Evolutionary conservation across 2,329 filamentous ascomycete species (phyloP), one percentile per base, ranked within the genome.

Genomic region (Teratosphaeria gauchensis): DNA sequence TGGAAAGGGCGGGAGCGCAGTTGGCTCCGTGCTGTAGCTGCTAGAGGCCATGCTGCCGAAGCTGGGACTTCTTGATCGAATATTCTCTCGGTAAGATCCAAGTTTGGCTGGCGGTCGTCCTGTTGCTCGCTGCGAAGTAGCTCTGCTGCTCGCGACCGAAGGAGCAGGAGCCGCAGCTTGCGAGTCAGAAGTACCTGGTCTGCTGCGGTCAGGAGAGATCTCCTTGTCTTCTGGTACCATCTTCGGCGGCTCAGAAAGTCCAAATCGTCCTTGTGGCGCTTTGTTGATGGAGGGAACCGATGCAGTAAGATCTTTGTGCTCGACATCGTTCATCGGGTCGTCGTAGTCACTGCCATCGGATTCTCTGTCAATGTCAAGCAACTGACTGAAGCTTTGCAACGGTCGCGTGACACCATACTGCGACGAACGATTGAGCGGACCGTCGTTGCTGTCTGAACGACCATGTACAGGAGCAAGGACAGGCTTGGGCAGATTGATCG

Each of bases 1-100:
- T 0, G 94, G 92, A 77, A 95, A 96, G 0, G 94, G 94, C 31
- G 94, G 92, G 14, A 63, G 54, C 19, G 60, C 31, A 4, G 42
- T 72, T 16, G 72, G 68, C 28, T 68, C 63, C 24, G 66, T 64
- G 60, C 73, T 72, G 56, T 65, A 63, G 54, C 61, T 69, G 59
- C 72, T 74, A 38, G 72, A 73, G 11, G 65, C 66, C 58, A 68
- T 60, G 58, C 84, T 90, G 55, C 77, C 80, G 56, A 84, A 74
- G 70, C 81, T 90, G 54, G 87, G 85, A 46, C 84, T 90, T 61
- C 83, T 77, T 9, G 86, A 79, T 38, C 84, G 82, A 3, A 63
- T 56, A 11, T 42, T 42, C 51, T 69, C 64, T 14, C 59, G 57
- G 31, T 62, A 64, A 51, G 61, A 53, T 56, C 63, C 62, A 16